Base-by-base conservation (phyloP, 2,329 filamentous ascomycete genomes). In the Penicillium sp. region DNA sequence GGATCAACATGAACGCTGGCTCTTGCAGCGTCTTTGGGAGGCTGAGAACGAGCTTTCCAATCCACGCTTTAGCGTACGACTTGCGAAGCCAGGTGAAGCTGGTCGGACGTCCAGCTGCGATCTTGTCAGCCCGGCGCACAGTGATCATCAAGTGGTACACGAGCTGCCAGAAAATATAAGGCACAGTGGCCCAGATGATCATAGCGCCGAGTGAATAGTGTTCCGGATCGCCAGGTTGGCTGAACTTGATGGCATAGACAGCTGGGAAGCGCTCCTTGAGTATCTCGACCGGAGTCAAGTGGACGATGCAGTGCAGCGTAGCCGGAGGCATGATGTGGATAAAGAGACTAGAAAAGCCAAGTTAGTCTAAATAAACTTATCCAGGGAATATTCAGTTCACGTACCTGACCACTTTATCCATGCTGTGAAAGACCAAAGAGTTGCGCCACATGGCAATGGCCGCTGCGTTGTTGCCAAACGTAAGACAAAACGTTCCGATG, bases 361-460 rank as follows among this genome's bases (percentile, higher is more conserved):
- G 47, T 54, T 33, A 50, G 44, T 42, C 12, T 35, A 15, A 42
- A 10, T 23, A 18, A 20, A 10, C 23, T 1, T 1, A 6, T 33
- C 8, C 15, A 25, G 20, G 10, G 20, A 5, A 0, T 2, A 5
- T 8, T 4, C 20, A 8, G 12, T 18, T 12, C n/a, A 58, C 74
- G 58, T 71, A 83, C 67, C 89, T 93, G 10, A 91, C 95, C 53
- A 97, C 90, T 72, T 98, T 98, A 78, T 98, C 93, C 72, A 98
- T 84, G 66, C 89, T 95, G 76, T 98, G 93, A 70, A 98, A 98
- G 41, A 98, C 93, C 65, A 98, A 81, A 28, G 91, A 96, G 70
- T 98, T 98, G 56, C 93, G 84, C 93, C 93, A 98, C 91, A 98
- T 93, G 66, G 93, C 90, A 68, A 98, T 97, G 10, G 93, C 93